Base-by-base conservation (phyloP, 2,329 filamentous ascomycete genomes). In the Sporothrix inflata region DNA sequence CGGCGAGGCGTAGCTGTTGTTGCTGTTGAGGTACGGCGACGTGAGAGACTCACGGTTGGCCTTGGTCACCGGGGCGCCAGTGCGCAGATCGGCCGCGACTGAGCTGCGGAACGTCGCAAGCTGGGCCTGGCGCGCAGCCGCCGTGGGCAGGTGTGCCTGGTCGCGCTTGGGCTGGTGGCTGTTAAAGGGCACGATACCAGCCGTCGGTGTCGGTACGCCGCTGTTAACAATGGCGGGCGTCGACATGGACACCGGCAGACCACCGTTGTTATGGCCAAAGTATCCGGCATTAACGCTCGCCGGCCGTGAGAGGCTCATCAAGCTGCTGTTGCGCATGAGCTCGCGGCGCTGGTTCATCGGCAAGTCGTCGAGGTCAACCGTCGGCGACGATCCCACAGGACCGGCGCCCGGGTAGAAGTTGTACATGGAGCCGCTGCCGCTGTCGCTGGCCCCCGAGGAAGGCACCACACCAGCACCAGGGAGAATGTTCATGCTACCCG, bases 71-170 rank as follows among this genome's bases (percentile, higher is more conserved):
- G 74, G 77, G 5, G 80, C 80, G 14, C 79, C 80, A 2, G 82
- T 77, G 30, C 85, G 83, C n/a, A 91, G 81, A 60, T 92, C 90
- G 14, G 89, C 85, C 24, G 88, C 86, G 1, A 92, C 84, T 0
- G 88, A 90, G 75, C 88, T 86, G 67, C 92, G 87, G 85, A 92
- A 94, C 69, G 83, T 87, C 27, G 90, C 88, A 40, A 94, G 85
- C 73, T 88, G 86, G 0, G 87, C 84, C 71, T 91, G 86, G 51
- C 89, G 86, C 14, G 81, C 83, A 9, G 83, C 79, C 24, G 79
- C 78, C 4, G 84, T 80, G 2, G 83, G 83, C 6, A 84, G 73
- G 1, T 79, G 73, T 7, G 67, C 45, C 24, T 83, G 85, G 69
- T 79, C 78, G 40, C 88, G 84, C 75, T 83, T 82, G 1, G 86